Percentiles rank a stretch among this genome's conserved stretches.
Evolutionary conservation across 495 filamentous ascomycete species (phyloP).

Genomic region (Pyrenula aspistea): DNA sequence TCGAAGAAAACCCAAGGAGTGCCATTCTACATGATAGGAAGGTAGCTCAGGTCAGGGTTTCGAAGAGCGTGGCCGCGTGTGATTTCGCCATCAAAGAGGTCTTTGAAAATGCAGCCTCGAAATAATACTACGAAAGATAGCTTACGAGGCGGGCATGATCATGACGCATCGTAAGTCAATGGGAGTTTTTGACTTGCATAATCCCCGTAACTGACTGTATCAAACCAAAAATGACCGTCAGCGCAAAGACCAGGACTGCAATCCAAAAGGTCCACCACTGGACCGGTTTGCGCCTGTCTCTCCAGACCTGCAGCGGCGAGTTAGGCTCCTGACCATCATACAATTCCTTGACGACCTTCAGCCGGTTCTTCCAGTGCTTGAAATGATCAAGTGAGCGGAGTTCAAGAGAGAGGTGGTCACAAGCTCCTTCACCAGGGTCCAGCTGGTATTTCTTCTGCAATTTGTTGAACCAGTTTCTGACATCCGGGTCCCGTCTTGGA

Average conservation of each 20-base stretch:
- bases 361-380: slow-evolving; percentile 9
- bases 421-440: slow-evolving; percentile 6
- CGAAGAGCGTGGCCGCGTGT: not conserved
- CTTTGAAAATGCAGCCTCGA: not conserved
- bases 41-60: not conserved
- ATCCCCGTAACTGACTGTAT: slow-evolving; percentile 13
- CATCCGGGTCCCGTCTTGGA: slow-evolving; percentile 7
- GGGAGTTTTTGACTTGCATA: not conserved
- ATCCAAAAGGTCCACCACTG: slow-evolving; percentile 23
- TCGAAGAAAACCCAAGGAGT: not conserved
- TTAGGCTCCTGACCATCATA: slow-evolving; percentile 12
- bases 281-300: slow-evolving; percentile 13
- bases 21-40: not conserved
- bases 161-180: not conserved
- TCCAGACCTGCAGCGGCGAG: slow-evolving; percentile 10
- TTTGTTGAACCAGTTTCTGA: slow-evolving; percentile 7
- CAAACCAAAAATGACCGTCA: slow-evolving; percentile 18
- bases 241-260: slow-evolving; percentile 8
- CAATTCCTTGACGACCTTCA: slow-evolving; percentile 6
- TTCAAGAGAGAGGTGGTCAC: not conserved
- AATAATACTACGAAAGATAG: not conserved
- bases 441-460: slow-evolving; percentile 2
- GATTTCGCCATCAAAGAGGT: not conserved
- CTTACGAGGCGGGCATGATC: not conserved
- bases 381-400: slow-evolving; percentile 7